Base-by-base conservation (phyloP, 129 eudicot species). In the Flaveria linearis region DNA sequence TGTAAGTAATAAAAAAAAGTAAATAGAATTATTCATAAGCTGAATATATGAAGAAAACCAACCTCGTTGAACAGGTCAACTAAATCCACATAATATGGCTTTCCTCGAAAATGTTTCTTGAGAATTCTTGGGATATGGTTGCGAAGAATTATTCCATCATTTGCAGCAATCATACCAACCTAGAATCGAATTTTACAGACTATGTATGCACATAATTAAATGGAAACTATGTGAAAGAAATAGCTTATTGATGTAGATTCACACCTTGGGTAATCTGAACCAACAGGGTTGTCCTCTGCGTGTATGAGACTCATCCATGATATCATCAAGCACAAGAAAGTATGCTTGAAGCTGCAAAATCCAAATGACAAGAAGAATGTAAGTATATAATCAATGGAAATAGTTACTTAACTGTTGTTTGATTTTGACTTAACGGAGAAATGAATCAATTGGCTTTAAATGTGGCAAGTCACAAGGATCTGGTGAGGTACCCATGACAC, bases 231-330 rank as follows among this genome's bases (percentile, higher is more conserved):
- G 55, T 25, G 23, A 50, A 76, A 67, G n/a, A 60, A 47, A 28
- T 28, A 62, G 45, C 45, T 56, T 15, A 20, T 75, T 65, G 45
- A 57, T 22, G 50, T 10, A 69, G 43, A 81, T 14, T 47, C 78
- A 53, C 55, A 92, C 98, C 94, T 92, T 84, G 52, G 93, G 91
- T 63, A 89, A 81, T 86, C 96, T 87, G 74, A 87, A 92, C 96
- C 96, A 92, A 73, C 98, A 92, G 47, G 96, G 94, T 68, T 90
- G 98, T 69, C 98, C 98, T 80, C 98, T 86, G 75, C 96, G 91
- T 53, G 93, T 89, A 52, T 87, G 90, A 12, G 98, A 92, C 82
- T 65, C 80, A 42, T 92, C 98, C 97, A 89, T 92, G 15, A 92
- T 92, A 62, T 92, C 97, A 92, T 92, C 97, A 75, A 87, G 93